Conservation (phyloP, 1,284 basidiomycete species). For the Austroboletus niveus region DNA sequence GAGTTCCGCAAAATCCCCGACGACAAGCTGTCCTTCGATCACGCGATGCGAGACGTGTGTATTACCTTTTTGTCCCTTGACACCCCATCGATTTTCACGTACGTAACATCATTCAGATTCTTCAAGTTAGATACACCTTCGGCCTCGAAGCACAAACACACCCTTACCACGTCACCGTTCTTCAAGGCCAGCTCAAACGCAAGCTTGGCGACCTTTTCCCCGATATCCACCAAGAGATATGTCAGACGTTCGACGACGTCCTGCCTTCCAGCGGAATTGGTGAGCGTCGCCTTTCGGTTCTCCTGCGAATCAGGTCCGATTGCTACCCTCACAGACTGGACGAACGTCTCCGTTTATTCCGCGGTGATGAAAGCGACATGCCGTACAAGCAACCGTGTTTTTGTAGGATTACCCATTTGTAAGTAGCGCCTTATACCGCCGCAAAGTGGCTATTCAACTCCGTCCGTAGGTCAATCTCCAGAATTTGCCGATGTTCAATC, state of each 20-base stretch:
- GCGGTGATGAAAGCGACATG: conserved; percentile 34
- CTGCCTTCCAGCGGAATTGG: conserved; percentile 26
- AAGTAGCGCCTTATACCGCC: conserved; percentile 14
- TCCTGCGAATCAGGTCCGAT: conserved; percentile 11
- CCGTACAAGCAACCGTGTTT: conserved; percentile 42
- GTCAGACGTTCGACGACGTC: conserved; percentile 31
- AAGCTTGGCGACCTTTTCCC: conserved; percentile 36
- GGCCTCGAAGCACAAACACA: conserved; percentile 33
- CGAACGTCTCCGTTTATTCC: conserved; percentile 26
- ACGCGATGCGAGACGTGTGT: conserved; percentile 35
- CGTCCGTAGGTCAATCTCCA: conserved; percentile 27
- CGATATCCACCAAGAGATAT: conserved; percentile 39
- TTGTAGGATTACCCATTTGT: conserved; percentile 46
- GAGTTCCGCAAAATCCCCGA: conserved; percentile 40
- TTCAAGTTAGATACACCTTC: conserved; percentile 40
- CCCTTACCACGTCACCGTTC: conserved; percentile 38
- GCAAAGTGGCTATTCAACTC: conserved; percentile 9
- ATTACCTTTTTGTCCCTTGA: conserved; percentile 3
- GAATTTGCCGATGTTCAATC: conserved; percentile 34
- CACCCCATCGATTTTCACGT: conserved; percentile 8
- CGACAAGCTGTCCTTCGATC: conserved; percentile 36
- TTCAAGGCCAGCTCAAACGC: conserved; percentile 38
- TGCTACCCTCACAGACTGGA: conserved; percentile 28
- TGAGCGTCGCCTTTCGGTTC: conserved; percentile 10
- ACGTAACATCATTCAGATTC: conserved; percentile 26